Evolutionary conservation across 169 alveolate genomes (phyloP).

Genomic region (Amoebophrya sp.): DNA sequence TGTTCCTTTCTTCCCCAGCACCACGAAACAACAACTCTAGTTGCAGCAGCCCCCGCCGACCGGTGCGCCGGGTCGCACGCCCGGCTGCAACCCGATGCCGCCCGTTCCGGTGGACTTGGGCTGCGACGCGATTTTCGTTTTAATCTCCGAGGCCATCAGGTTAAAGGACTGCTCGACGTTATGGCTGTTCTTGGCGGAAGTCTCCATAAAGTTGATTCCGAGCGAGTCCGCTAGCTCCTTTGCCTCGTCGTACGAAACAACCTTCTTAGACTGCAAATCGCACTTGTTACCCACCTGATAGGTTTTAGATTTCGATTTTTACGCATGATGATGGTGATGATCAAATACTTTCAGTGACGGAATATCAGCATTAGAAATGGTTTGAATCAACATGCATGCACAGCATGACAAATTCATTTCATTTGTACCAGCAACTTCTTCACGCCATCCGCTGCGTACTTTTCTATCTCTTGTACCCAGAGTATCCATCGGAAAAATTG

Average conservation of each 20-base stretch:
- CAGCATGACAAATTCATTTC: not conserved
- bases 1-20: too few species aligned
- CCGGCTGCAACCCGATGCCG: not conserved
- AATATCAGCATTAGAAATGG: too few species aligned
- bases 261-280: conserved; percentile 60
- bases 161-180: conserved; percentile 52
- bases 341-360: too few species aligned
- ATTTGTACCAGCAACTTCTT: conserved; percentile 69
- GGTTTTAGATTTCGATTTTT: too few species aligned
- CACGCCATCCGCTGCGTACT: conserved; percentile 79
- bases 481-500: too few species aligned
- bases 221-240: conserved; percentile 52
- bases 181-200: conserved; percentile 57
- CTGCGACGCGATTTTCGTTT: not conserved
- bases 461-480: conserved; percentile 88
- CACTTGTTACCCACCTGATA: conserved; percentile 79
- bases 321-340: too few species aligned
- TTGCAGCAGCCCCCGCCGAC: not conserved
- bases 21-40: too few species aligned
- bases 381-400: too few species aligned
- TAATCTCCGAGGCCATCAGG: not conserved
- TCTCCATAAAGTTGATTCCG: conserved; percentile 54
- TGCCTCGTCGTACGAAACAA: conserved; percentile 33
- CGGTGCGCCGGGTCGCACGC: not conserved
- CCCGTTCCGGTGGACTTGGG: not conserved